phyloP scores from a whole-genome alignment of 2,329 filamentous ascomycete genomes.

The Ophiocordyceps camponoti-floridani region DNA sequence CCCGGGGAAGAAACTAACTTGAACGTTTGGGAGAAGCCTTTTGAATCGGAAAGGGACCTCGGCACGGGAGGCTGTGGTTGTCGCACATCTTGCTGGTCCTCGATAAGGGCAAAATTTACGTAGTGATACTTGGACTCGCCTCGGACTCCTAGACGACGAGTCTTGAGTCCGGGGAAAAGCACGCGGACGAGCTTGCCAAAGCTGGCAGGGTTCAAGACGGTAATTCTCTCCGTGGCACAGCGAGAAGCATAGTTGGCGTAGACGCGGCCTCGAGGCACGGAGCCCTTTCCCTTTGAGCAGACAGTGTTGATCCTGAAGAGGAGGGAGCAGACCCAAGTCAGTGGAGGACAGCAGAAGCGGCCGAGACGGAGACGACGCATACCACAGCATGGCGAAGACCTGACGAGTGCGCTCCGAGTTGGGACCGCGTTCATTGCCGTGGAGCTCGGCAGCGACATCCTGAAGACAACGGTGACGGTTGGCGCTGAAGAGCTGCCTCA shows the following conservation, averaged over 20 bases:
- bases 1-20: conserved; percentile 21
- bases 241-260: conserved; percentile 90
- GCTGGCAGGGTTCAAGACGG: conserved; percentile 87
- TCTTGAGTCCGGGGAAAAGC: conserved; percentile 89
- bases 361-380: conserved; percentile 14
- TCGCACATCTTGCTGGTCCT: conserved; percentile 32
- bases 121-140: conserved; percentile 99
- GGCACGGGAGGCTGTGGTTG: conserved; percentile 27
- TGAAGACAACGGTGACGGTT: conserved; percentile 50
- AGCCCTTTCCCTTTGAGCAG: conserved; percentile 60
- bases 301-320: conserved; percentile 49
- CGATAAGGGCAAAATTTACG: conserved; percentile 44
- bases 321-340: neutral
- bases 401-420: conserved; percentile 72
- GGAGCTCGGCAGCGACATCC: conserved; percentile 58
- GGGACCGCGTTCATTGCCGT: conserved; percentile 62
- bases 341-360: neutral
- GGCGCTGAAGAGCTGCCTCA: conserved; percentile 54
- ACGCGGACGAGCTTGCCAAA: conserved; percentile 96
- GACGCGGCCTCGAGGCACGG: conserved; percentile 80
- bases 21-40: conserved; percentile 27
- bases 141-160: conserved; percentile 74
- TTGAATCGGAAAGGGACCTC: conserved; percentile 29
- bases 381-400: conserved; percentile 82
- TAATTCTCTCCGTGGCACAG: conserved; percentile 84